Evolutionary conservation across 371 early-diverging fungal genomes (phyloP).

Genomic region (Entomophthora muscae): DNA sequence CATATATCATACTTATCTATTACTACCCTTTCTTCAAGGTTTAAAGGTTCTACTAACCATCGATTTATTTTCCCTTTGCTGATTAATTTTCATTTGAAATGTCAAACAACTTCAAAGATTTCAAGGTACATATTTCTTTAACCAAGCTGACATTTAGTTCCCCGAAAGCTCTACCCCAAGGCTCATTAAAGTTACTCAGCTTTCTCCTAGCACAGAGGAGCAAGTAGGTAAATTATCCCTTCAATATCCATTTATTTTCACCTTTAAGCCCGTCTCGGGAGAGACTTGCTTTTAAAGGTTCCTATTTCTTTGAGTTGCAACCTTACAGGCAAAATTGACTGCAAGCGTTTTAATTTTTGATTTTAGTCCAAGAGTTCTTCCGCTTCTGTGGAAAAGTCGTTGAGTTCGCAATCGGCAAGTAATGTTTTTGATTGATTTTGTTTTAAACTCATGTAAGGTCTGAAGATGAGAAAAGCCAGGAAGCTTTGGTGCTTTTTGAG

Average conservation of each 20-base stretch:
- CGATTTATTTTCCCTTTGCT: too few species aligned
- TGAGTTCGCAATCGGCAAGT: neutral
- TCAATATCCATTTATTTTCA: too few species aligned
- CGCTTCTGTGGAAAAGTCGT: neutral
- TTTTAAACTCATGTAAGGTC: neutral
- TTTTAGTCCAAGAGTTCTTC: neutral
- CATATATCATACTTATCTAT: too few species aligned
- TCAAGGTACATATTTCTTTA: neutral
- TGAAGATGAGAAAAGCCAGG: neutral
- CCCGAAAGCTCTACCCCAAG: neutral
- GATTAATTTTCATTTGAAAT: too few species aligned
- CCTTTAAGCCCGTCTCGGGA: too few species aligned
- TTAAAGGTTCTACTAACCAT: too few species aligned
- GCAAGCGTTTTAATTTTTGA: neutral
- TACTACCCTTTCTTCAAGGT: too few species aligned
- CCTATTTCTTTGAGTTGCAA: too few species aligned
- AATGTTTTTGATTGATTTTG: neutral
- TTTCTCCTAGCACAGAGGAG: neutral
- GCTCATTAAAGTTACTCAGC: neutral
- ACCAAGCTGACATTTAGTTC: neutral
- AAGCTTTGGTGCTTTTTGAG: neutral
- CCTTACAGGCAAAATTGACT: too few species aligned
- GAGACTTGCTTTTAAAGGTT: too few species aligned
- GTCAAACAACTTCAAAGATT: neutral
- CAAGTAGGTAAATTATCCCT: neutral